These are phyloP conservation scores for Talaromyces funiculosus DNA, from an alignment of 2,329 filamentous ascomycete species.

Conservation along the genomic window DNA sequence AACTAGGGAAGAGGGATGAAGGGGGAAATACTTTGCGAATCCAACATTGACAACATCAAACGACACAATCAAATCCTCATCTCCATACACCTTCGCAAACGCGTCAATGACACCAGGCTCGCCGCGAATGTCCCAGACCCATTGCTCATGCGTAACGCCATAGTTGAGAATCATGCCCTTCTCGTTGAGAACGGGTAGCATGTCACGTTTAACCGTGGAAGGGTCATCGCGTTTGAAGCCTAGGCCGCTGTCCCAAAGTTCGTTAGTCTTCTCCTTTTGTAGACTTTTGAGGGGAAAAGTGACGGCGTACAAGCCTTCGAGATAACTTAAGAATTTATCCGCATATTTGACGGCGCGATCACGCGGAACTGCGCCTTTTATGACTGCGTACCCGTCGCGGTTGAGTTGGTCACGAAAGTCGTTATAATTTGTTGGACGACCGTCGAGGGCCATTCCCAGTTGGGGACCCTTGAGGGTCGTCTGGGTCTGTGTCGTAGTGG, in stretches of 20 bases:
- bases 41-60: conserved; percentile 16
- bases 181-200: conserved; percentile 42
- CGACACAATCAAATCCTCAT: conserved; percentile 16
- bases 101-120: conserved; percentile 36
- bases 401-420: conserved; percentile 41
- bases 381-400: conserved; percentile 19
- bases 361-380: not conserved
- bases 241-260: not conserved
- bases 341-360: not conserved
- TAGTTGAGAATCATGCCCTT: conserved; percentile 21
- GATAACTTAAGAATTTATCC: not conserved
- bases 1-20: conserved; percentile 7
- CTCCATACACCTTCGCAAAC: conserved; percentile 36
- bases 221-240: not conserved
- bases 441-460: not conserved
- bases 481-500: not conserved
- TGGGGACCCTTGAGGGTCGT: not conserved
- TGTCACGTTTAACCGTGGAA: conserved; percentile 28
- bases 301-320: not conserved
- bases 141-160: conserved; percentile 1
- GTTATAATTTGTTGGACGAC: conserved; percentile 19
- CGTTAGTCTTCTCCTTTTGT: not conserved
- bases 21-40: conserved; percentile 2
- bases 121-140: conserved; percentile 27
- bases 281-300: too few relatives aligned